A percentile compares a stretch with the other conserved stretches of the same genome.
phyloP scores from a whole-genome alignment of 768 basidiomycete species.

The Rickenella mellea region DNA sequence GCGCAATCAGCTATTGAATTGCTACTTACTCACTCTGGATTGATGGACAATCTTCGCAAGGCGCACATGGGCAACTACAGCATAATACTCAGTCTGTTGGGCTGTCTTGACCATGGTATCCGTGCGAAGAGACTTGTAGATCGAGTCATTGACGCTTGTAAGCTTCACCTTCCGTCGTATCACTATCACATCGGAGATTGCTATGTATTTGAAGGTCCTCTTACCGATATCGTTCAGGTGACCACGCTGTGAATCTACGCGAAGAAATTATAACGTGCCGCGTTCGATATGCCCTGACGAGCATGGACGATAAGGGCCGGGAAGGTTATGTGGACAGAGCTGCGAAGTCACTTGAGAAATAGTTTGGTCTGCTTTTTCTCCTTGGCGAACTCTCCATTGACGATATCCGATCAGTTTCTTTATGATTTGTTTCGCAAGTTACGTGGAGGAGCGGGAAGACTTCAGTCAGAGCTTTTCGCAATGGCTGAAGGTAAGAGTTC shows the following conservation, averaged over 20 bases:
- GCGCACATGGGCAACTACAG: slow-evolving; percentile 91
- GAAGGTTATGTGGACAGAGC: slow-evolving; percentile 56
- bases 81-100: slow-evolving; percentile 81
- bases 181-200: background rate
- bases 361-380: slow-evolving; percentile 40
- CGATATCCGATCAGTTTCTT: slow-evolving; percentile 57
- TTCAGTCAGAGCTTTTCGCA: slow-evolving; percentile 65
- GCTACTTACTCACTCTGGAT: slow-evolving; percentile 65
- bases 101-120: slow-evolving; percentile 83
- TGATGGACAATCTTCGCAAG: slow-evolving; percentile 82
- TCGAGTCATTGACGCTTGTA: slow-evolving; percentile 73
- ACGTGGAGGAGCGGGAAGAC: slow-evolving; percentile 55
- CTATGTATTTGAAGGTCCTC: background rate
- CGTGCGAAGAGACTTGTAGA: slow-evolving; percentile 87
- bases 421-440: slow-evolving; percentile 87
- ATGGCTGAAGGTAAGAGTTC: slow-evolving; percentile 67
- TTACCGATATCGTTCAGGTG: slow-evolving; percentile 37
- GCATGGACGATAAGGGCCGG: slow-evolving; percentile 49
- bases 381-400: background rate
- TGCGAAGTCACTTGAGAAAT: slow-evolving; percentile 76
- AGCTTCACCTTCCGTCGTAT: slow-evolving; percentile 20
- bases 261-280: slow-evolving; percentile 82
- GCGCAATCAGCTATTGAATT: slow-evolving; percentile 79
- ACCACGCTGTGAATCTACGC: slow-evolving; percentile 85
- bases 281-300: slow-evolving; percentile 77